Evolutionary conservation across 2,329 filamentous ascomycete genomes (phyloP).

Genomic region (Nannizziopsis arthrosporioides): DNA sequence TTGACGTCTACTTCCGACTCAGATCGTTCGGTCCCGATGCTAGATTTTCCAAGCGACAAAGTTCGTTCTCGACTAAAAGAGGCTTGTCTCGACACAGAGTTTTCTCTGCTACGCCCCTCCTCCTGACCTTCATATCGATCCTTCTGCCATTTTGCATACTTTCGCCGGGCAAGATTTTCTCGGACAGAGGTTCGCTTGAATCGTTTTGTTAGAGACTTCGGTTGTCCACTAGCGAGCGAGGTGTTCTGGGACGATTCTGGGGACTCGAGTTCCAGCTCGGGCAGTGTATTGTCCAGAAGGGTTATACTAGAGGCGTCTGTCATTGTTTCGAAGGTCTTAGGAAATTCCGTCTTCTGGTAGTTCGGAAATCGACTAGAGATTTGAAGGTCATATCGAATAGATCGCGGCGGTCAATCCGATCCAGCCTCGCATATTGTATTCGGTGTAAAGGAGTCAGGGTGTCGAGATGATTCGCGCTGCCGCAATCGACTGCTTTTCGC

Average conservation of each 20-base stretch:
- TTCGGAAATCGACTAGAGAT: neutral
- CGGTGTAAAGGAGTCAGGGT: too few species aligned
- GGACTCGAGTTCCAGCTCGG: constrained; percentile 18
- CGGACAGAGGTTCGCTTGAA: constrained; percentile 28
- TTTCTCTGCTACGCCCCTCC: constrained; percentile 7
- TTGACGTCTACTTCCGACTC: constrained; percentile 12
- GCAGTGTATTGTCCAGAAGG: constrained; percentile 32
- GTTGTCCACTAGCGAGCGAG: constrained; percentile 15
- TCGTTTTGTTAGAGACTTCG: constrained; percentile 20
- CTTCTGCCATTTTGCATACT: constrained; percentile 43
- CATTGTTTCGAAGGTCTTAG: constrained; percentile 17
- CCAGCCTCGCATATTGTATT: neutral
- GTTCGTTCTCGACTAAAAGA: neutral
- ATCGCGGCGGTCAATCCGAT: neutral
- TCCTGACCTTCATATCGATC: constrained; percentile 37
- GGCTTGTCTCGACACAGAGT: constrained; percentile 4
- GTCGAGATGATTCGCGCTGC: too few species aligned
- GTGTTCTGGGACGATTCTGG: constrained; percentile 15
- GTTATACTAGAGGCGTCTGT: constrained; percentile 21
- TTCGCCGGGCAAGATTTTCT: constrained; percentile 30
- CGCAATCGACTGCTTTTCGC: too few species aligned
- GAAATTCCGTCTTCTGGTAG: neutral
- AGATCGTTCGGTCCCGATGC: neutral
- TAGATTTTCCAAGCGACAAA: neutral
- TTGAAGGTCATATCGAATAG: neutral